These are phyloP conservation scores for Solanum commersonii DNA, from an alignment of 257 asterid species.

Conservation along the genomic window DNA sequence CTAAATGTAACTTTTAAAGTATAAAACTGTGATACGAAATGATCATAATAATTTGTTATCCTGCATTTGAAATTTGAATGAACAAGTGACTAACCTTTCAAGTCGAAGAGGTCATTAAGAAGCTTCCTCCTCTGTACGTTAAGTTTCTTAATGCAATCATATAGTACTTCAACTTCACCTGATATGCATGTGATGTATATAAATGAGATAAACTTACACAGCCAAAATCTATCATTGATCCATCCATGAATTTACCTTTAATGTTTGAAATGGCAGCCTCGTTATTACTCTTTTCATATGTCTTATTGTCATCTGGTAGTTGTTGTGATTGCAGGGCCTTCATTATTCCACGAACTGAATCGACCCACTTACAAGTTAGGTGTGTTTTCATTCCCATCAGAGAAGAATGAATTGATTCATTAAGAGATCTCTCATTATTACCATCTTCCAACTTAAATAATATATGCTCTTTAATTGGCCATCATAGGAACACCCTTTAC, in stretches of 20 bases:
- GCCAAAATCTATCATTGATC: background rate
- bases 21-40: too few relatives aligned
- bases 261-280: background rate
- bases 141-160: background rate
- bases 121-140: background rate
- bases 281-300: background rate
- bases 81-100: constrained; percentile 1
- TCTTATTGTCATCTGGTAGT: background rate
- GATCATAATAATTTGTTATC: background rate
- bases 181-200: background rate
- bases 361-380: background rate
- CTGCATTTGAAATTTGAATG: background rate
- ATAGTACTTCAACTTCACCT: constrained; percentile 2
- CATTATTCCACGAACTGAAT: constrained; percentile 4
- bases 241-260: background rate
- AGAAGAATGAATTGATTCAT: constrained; percentile 6
- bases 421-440: background rate
- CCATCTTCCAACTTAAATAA: background rate
- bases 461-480: background rate
- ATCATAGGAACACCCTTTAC: background rate
- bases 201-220: background rate
- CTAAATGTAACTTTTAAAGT: background rate
- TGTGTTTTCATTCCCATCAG: background rate
- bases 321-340: background rate
- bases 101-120: constrained; percentile 9